Base-by-base conservation (phyloP, 2,329 filamentous ascomycete genomes). In the Stagonosporopsis cucurbitacearum region DNA sequence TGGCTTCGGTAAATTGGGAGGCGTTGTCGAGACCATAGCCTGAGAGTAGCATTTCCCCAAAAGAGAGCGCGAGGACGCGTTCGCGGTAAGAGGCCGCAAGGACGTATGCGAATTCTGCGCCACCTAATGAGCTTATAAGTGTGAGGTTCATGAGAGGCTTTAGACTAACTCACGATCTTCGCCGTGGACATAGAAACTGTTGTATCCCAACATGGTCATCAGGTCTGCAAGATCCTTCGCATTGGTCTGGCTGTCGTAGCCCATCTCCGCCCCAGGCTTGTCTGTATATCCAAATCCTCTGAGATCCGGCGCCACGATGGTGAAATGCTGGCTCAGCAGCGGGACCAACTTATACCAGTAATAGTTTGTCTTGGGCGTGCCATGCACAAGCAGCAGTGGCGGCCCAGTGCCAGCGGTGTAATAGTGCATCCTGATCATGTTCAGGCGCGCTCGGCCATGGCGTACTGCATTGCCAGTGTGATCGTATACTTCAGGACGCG, bases 251-350 rank as follows among this genome's bases (percentile, higher is more conserved):
- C 62, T 69, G 36, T 72, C 69, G 51, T 75, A 74, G 25, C 72
- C 73, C 52, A 50, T 55, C 33, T 50, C 46, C 2, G 46, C 52
- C 1, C 41, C 70, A 63, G 13, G 67, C 49, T 75, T 75, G 60
- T 75, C 72, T 4, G 72, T 73, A 25, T 72, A 72, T n/a, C 72
- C 72, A 46, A 75, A 75, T 0, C 73, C 73, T 37, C 73, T 62
- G 3, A 74, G 53, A 48, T 75, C 72, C 1, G 73, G 71, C 2
- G 72, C 73, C 5, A 75, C 69, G 25, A 75, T 58, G 0, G 70
- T 74, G 58, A 73, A 74, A 52, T 72, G 60, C 26, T 58, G 57
- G 17, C 67, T 71, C 2, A 75, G 56, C 2, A 73, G 57, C 4
- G 72, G 70, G 33, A 74, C 67, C 25, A 75, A 53, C 4, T 65